Conservation (phyloP, 495 filamentous ascomycete species). For the Aspergillus avenaceus region DNA sequence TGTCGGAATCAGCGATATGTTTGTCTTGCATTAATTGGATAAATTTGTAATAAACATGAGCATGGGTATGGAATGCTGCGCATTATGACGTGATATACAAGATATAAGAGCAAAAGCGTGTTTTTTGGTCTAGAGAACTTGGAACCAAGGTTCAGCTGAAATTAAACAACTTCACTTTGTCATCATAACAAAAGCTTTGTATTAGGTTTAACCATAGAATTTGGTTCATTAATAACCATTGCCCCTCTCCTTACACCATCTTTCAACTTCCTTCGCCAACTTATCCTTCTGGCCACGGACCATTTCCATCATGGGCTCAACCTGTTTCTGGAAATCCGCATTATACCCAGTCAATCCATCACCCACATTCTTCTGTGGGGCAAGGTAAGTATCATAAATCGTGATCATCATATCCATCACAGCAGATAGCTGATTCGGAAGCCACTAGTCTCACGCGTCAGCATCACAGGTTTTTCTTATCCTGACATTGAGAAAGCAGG, state of each 20-base stretch:
- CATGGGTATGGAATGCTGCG: too few species aligned
- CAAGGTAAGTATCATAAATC: slow-evolving; percentile 48
- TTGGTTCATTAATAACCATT: neutral
- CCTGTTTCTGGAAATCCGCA: slow-evolving; percentile 34
- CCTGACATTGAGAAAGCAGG: neutral
- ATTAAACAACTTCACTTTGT: too few species aligned
- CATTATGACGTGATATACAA: too few species aligned
- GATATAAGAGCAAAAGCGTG: too few species aligned
- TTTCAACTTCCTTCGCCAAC: slow-evolving; percentile 72
- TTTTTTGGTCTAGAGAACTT: too few species aligned
- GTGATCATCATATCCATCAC: slow-evolving; percentile 72
- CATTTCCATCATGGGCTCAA: slow-evolving; percentile 66
- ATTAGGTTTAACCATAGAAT: too few species aligned
- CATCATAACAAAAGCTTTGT: too few species aligned
- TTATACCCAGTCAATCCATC: slow-evolving; percentile 23
- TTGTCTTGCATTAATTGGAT: too few species aligned
- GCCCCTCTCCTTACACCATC: slow-evolving; percentile 71
- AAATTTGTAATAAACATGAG: too few species aligned
- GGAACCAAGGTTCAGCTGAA: too few species aligned
- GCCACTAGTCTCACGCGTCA: slow-evolving; percentile 49
- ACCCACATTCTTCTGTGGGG: slow-evolving; percentile 32
- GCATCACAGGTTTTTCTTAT: neutral
- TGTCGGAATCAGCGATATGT: too few species aligned
- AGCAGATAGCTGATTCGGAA: slow-evolving; percentile 78
- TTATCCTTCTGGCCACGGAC: slow-evolving; percentile 64